Evolutionary conservation across 805 yeast species (phyloP).

Genomic region (Sugiyamaella floridensis): DNA sequence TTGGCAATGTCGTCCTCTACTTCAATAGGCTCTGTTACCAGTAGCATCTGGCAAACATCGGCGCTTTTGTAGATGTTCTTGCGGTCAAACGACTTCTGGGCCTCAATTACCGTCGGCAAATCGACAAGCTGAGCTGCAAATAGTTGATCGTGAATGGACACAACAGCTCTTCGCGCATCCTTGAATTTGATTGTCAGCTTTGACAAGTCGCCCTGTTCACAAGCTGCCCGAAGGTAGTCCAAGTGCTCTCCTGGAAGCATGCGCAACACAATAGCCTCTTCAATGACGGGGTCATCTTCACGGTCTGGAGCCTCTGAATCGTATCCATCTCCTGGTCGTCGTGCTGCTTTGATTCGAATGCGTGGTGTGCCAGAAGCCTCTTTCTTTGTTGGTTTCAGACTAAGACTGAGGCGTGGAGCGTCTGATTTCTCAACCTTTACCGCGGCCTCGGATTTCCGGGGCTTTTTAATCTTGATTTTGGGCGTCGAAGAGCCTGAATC

Average conservation of each 20-base stretch:
- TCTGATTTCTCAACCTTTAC: background rate
- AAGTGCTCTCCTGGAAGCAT: slow-evolving; percentile 58
- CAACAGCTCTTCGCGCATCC: slow-evolving; percentile 71
- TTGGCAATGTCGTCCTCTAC: slow-evolving; percentile 38
- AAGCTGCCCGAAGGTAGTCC: slow-evolving; percentile 68
- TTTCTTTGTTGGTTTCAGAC: slow-evolving; percentile 1
- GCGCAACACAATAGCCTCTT: slow-evolving; percentile 76
- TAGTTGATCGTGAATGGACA: slow-evolving; percentile 57
- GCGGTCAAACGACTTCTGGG: slow-evolving; percentile 80
- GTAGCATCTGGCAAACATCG: slow-evolving; percentile 78
- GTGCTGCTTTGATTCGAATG: slow-evolving; percentile 48
- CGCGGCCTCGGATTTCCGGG: slow-evolving; percentile 1
- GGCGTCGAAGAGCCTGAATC: slow-evolving; percentile 4
- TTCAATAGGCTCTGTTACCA: slow-evolving; percentile 56
- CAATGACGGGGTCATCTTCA: slow-evolving; percentile 89
- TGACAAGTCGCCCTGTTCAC: slow-evolving; percentile 58
- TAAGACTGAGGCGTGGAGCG: slow-evolving; percentile 8
- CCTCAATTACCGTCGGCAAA: slow-evolving; percentile 80
- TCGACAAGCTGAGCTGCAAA: slow-evolving; percentile 85
- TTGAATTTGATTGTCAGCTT: slow-evolving; percentile 75
- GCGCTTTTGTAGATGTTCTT: slow-evolving; percentile 82
- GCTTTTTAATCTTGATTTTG: slow-evolving; percentile 9
- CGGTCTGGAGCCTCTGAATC: slow-evolving; percentile 95
- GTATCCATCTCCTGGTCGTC: slow-evolving; percentile 90
- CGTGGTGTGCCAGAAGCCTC: slow-evolving; percentile 31